These are phyloP conservation scores for Combretum micranthum DNA, from an alignment of 345 rosid species.

Conservation along the genomic window DNA sequence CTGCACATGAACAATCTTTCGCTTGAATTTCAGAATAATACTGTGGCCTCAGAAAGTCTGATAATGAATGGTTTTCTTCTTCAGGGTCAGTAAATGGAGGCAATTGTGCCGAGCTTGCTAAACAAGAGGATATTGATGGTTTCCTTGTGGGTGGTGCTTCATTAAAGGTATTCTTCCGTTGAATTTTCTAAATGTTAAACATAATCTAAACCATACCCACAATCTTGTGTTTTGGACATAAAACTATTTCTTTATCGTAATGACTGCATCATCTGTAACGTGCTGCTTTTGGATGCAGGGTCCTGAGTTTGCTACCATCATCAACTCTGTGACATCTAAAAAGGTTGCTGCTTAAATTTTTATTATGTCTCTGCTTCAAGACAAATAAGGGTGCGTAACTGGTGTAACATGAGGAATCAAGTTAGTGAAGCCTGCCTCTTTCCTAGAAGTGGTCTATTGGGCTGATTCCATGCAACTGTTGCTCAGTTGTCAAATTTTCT, in stretches of 20 bases:
- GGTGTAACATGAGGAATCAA: constrained; percentile 1
- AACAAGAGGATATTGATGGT: constrained; percentile 95
- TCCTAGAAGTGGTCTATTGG: not conserved
- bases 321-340: constrained; percentile 84
- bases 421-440: constrained; percentile 11
- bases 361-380: not conserved
- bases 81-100: constrained; percentile 95
- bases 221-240: not conserved
- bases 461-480: constrained; percentile 2
- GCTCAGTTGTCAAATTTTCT: not conserved
- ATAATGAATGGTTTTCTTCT: constrained; percentile 6
- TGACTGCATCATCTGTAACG: not conserved
- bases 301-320: constrained; percentile 85
- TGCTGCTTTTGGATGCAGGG: constrained; percentile 49
- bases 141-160: constrained; percentile 99
- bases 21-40: not conserved
- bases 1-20: no score
- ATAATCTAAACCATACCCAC: not conserved
- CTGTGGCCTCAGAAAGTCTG: not conserved
- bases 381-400: constrained; percentile 9
- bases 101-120: constrained; percentile 87
- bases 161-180: constrained; percentile 51
- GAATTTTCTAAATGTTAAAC: not conserved
- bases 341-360: constrained; percentile 72
- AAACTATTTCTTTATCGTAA: not conserved